Evolutionary conservation across 2,329 filamentous ascomycete genomes (phyloP).

Genomic region (Colletotrichum sidae): DNA sequence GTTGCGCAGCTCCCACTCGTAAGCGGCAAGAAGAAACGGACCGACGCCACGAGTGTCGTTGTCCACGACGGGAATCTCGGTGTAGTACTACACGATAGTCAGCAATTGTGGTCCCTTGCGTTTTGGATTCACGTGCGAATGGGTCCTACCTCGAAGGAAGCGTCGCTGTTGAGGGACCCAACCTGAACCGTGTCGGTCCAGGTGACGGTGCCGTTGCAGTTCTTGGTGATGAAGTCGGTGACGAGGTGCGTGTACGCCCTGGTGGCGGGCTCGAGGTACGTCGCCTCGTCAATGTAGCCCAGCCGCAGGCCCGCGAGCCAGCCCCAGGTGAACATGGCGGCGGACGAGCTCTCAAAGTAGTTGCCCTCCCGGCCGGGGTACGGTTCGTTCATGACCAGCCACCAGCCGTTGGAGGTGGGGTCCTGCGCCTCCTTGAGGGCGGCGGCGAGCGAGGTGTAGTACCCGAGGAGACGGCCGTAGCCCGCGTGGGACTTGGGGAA

Average conservation of each 20-base stretch:
- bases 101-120: not conserved
- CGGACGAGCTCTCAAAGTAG: constrained; percentile 70
- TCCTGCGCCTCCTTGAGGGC: constrained; percentile 57
- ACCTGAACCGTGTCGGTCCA: constrained; percentile 65
- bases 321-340: constrained; percentile 68
- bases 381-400: constrained; percentile 65
- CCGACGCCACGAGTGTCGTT: constrained; percentile 34
- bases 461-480: constrained; percentile 49
- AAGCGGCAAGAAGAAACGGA: constrained; percentile 32
- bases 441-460: constrained; percentile 54
- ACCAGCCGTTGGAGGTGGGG: constrained; percentile 61
- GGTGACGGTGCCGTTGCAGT: constrained; percentile 59
- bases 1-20: constrained; percentile 36
- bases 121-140: too few relatives aligned
- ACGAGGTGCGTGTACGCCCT: constrained; percentile 51
- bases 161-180: constrained; percentile 61
- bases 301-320: constrained; percentile 56
- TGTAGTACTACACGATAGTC: constrained; percentile 20
- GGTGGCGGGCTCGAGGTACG: constrained; percentile 41
- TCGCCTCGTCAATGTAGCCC: constrained; percentile 43
- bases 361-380: constrained; percentile 63
- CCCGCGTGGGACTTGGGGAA: constrained; percentile 53
- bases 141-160: constrained; percentile 57
- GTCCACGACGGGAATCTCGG: constrained; percentile 26
- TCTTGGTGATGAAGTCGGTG: constrained; percentile 56